These are phyloP conservation scores for Venturia effusa DNA, from an alignment of 2,329 filamentous ascomycete genomes.

Conservation along the genomic window DNA sequence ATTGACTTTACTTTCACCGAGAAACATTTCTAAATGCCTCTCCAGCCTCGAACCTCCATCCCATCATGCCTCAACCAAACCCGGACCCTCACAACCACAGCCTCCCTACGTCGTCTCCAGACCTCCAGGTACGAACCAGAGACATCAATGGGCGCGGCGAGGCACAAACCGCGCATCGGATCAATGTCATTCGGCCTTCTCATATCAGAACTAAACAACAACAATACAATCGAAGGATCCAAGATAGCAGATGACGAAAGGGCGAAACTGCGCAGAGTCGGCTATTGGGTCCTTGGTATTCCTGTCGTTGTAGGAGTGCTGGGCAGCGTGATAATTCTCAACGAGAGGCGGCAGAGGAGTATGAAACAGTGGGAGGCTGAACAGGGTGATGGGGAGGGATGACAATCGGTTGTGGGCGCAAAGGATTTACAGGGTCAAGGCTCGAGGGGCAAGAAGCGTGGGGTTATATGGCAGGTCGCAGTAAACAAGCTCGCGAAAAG, in stretches of 20 bases:
- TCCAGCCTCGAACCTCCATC: background rate
- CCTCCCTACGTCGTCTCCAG: background rate
- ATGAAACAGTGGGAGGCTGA: background rate
- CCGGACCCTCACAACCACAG: background rate
- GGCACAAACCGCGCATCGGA: conserved; percentile 4
- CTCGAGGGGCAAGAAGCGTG: background rate
- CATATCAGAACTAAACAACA: conserved; percentile 8
- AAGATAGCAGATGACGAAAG: conserved; percentile 6
- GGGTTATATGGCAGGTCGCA: background rate
- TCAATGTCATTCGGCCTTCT: conserved; percentile 9
- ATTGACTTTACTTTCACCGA: background rate
- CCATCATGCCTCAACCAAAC: background rate
- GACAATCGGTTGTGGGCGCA: background rate
- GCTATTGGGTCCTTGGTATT: conserved; percentile 1
- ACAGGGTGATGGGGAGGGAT: background rate
- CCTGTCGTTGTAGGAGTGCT: background rate
- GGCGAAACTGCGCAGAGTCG: conserved; percentile 2
- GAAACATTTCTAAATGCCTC: background rate
- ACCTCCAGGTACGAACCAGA: background rate
- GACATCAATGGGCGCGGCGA: background rate
- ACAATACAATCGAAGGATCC: background rate
- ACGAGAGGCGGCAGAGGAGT: background rate
- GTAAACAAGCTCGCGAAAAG: background rate
- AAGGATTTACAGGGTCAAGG: background rate
- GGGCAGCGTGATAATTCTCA: background rate